Evolutionary conservation across 2,329 filamentous ascomycete species (phyloP).

Genomic region (Penicillium thymicola): DNA sequence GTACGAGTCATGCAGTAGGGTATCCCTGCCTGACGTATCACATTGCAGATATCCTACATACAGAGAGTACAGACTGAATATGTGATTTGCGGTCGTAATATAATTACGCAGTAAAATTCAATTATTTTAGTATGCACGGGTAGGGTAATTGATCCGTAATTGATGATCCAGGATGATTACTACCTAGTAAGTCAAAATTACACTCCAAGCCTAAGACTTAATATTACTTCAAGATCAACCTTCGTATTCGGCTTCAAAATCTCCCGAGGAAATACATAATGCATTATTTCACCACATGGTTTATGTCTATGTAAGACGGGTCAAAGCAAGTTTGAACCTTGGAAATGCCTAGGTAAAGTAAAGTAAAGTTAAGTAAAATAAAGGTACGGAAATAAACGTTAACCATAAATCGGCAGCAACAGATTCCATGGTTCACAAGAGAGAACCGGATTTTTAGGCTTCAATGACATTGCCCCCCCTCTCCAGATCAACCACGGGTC

Average conservation of each 20-base stretch:
- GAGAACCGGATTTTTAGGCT: conserved; percentile 20
- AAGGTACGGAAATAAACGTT: conserved; percentile 8
- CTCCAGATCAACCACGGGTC: background rate
- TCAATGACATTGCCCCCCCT: conserved; percentile 15
- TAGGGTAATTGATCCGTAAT: background rate
- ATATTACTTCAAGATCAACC: background rate
- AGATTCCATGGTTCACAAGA: conserved; percentile 16
- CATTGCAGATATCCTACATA: conserved; percentile 5
- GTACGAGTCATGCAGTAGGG: conserved; percentile 24
- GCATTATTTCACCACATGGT: conserved; percentile 23
- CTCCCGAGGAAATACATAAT: conserved; percentile 15
- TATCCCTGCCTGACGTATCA: conserved; percentile 24
- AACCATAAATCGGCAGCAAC: conserved; percentile 1
- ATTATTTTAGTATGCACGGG: background rate
- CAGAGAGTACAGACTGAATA: background rate
- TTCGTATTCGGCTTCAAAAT: conserved; percentile 21
- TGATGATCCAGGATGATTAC: background rate
- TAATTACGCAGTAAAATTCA: background rate
- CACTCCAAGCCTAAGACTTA: background rate
- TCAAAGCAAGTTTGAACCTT: background rate
- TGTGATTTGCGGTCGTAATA: conserved; percentile 1
- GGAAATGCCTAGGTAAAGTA: conserved; percentile 2
- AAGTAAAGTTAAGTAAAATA: conserved; percentile 3
- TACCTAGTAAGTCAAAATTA: background rate
- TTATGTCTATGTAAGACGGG: conserved; percentile 14